A percentile compares a stretch with the other conserved stretches of the same genome.
Conservation (phyloP, 495 filamentous ascomycete genomes). For the Halenospora varia region DNA sequence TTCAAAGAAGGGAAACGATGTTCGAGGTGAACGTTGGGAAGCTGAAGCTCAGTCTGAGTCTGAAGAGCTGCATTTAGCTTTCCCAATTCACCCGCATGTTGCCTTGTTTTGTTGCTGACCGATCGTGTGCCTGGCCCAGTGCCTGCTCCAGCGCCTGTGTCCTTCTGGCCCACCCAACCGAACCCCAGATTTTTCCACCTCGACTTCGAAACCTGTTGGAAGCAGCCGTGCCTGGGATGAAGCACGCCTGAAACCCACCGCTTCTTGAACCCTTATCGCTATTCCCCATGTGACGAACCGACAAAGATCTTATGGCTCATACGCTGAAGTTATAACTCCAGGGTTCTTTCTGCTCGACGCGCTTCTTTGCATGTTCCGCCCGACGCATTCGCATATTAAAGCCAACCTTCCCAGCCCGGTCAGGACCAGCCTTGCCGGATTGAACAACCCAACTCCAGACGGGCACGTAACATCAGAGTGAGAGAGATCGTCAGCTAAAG, state of each 20-base stretch:
- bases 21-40: too few species aligned
- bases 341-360: conserved; percentile 1
- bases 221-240: not conserved
- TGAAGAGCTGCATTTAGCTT: not conserved
- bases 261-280: not conserved
- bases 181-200: not conserved
- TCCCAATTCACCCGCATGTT: not conserved
- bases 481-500: not conserved
- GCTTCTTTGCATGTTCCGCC: not conserved
- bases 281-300: conserved; percentile 1
- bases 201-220: conserved; percentile 4
- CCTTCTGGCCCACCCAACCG: too few species aligned
- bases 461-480: conserved; percentile 4
- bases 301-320: not conserved
- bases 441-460: conserved; percentile 5
- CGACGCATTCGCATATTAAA: not conserved
- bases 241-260: conserved; percentile 20
- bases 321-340: conserved; percentile 17
- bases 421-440: conserved; percentile 4
- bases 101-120: not conserved
- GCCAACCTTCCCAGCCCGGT: not conserved
- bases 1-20: not conserved
- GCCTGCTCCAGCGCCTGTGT: too few species aligned
- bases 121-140: too few species aligned
- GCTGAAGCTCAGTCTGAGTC: too few species aligned